Conservation (phyloP, 805 yeast species). For the Starmera dryadoides region DNA sequence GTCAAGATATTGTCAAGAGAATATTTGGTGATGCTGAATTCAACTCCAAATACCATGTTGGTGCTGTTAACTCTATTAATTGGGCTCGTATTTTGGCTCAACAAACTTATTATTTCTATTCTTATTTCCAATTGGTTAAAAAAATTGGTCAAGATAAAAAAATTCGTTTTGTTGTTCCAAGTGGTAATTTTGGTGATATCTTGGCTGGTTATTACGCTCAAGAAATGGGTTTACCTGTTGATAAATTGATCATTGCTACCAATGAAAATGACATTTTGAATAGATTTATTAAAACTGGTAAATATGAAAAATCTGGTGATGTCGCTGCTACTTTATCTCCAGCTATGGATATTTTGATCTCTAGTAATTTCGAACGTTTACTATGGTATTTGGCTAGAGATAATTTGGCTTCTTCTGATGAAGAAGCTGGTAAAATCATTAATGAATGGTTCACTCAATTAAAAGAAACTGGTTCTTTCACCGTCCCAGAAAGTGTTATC, state of each 20-base stretch:
- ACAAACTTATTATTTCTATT: constrained; percentile 91
- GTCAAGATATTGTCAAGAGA: constrained; percentile 93
- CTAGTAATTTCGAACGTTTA: constrained; percentile 93
- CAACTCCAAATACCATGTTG: constrained; percentile 85
- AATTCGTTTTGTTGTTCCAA: constrained; percentile 87
- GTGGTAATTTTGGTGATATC: constrained; percentile 98
- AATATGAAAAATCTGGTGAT: constrained; percentile 65
- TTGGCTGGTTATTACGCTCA: constrained; percentile 94
- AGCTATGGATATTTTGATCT: constrained; percentile 96
- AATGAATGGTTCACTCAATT: constrained; percentile 73
- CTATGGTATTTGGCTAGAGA: constrained; percentile 89
- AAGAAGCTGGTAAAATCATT: constrained; percentile 70
- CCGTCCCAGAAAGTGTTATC: constrained; percentile 58
- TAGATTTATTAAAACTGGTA: constrained; percentile 83
- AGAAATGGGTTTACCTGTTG: constrained; percentile 91
- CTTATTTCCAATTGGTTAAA: constrained; percentile 69
- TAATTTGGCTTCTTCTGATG: constrained; percentile 44
- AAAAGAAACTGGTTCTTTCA: constrained; percentile 68
- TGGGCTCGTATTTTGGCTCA: constrained; percentile 99
- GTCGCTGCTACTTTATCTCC: constrained; percentile 92
- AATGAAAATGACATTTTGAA: constrained; percentile 93
- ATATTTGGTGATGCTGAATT: constrained; percentile 86
- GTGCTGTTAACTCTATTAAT: constrained; percentile 97
- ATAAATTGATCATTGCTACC: constrained; percentile 85
- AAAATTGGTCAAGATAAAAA: constrained; percentile 31